These are phyloP conservation scores for Beauveria sp. DNA, from an alignment of 2,329 filamentous ascomycete species.

Conservation along the genomic window DNA sequence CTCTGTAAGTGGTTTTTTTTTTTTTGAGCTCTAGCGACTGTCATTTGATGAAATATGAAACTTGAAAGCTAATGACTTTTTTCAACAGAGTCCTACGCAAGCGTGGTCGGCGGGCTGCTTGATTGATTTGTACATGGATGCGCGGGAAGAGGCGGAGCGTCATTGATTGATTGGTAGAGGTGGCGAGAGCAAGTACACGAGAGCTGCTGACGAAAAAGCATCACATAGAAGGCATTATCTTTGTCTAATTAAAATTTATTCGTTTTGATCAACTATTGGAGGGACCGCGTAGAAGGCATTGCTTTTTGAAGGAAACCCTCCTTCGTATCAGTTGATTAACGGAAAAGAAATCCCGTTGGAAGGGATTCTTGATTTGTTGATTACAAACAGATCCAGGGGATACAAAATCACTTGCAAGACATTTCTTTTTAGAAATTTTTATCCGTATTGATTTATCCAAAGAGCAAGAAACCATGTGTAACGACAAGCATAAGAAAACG, in stretches of 20 bases:
- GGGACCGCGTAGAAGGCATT: background rate
- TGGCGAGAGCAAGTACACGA: background rate
- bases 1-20: conserved; percentile 57
- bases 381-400: too few relatives aligned
- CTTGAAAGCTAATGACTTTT: background rate
- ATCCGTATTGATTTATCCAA: background rate
- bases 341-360: too few relatives aligned
- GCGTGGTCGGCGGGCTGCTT: conserved; percentile 93
- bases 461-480: background rate
- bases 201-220: background rate
- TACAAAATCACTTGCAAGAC: too few relatives aligned
- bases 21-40: too few relatives aligned
- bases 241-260: background rate
- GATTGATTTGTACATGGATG: conserved; percentile 94
- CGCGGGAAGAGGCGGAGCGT: conserved; percentile 43
- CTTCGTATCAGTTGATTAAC: background rate
- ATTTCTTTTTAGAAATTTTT: too few relatives aligned
- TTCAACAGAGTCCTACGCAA: conserved; percentile 73
- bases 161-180: background rate
- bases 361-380: too few relatives aligned
- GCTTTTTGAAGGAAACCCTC: background rate
- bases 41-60: background rate
- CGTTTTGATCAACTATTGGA: background rate
- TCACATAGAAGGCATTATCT: background rate
- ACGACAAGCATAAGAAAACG: too few relatives aligned